Evolutionary conservation across 495 filamentous ascomycete species (phyloP).

Genomic region (Cercophora sp.): DNA sequence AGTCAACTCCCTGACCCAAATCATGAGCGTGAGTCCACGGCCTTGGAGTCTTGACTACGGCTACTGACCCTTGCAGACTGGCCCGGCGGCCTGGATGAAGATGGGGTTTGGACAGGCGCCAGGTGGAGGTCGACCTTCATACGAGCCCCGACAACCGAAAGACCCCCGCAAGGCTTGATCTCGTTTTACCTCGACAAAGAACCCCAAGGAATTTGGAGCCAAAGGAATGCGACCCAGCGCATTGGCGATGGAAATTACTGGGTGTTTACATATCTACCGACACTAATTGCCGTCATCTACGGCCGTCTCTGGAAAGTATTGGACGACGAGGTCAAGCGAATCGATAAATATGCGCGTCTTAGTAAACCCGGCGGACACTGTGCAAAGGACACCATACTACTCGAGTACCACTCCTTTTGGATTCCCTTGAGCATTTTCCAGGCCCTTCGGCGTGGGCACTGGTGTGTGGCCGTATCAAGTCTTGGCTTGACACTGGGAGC

Average conservation of each 20-base stretch:
- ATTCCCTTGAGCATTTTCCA: constrained; percentile 5
- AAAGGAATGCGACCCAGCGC: neutral
- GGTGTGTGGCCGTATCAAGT: constrained; percentile 8
- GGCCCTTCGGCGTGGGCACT: neutral
- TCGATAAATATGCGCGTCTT: neutral
- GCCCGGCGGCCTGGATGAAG: neutral
- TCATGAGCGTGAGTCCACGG: neutral
- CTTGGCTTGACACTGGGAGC: constrained; percentile 1
- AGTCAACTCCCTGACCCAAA: neutral
- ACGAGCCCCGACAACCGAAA: neutral
- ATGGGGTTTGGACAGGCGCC: neutral
- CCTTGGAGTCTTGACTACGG: neutral
- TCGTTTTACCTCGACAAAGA: constrained; percentile 4
- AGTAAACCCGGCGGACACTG: neutral
- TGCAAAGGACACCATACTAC: constrained; percentile 5
- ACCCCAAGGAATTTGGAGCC: neutral
- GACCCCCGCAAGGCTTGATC: neutral
- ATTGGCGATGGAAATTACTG: neutral
- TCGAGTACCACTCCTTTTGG: constrained; percentile 6
- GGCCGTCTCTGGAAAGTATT: constrained; percentile 7
- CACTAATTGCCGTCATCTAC: constrained; percentile 1
- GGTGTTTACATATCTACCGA: constrained; percentile 1
- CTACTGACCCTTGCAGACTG: neutral
- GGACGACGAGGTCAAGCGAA: constrained; percentile 6
- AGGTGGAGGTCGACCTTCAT: neutral